Base-by-base conservation (phyloP, 2,329 filamentous ascomycete genomes). In the Diplodia sapinea region DNA sequence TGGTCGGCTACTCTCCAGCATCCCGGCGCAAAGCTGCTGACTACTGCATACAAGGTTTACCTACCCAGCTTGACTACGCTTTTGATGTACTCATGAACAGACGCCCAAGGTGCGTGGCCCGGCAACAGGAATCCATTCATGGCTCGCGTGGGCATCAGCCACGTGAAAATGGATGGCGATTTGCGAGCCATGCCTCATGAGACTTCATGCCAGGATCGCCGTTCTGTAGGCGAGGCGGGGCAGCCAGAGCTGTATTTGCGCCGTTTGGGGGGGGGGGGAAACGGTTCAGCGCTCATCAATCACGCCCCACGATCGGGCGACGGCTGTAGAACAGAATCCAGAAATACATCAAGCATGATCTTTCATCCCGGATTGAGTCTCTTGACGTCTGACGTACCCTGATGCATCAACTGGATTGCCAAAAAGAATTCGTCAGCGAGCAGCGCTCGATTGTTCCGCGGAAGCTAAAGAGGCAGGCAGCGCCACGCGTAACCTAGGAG, bases 1-100 rank as follows among this genome's bases (percentile, higher is more conserved):
- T 47, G 59, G 59, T 47, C 47, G 59, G 59, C 59, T n/a, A 49
- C 47, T 51, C 31, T 31, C 20, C 29, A 50, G 50, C 59, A 29
- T n/a, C 29, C n/a, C 31, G 29, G 17, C 50, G 20, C 29, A 3
- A 31, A 33, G 26, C 38, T 54, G 38, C 38, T 59, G 56, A 43
- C 23, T 59, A 13, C 33, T 57, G 5, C n/a, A 11, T 57, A 38
- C 56, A 59, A 9, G 38, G 38, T 47, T 59, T 23, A 36, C 56
- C 43, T 47, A 38, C 17, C 38, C 55, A 61, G 31, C 26, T 33
- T 61, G 56, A 49, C 40, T 33, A 9, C 26, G 23, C 29, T 11
- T 62, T n/a, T 17, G 29, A 26, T 50, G 17, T n/a, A 20, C 7
- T 20, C 17, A 20, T 33, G 40, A 62, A 43, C 9, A 38, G 36